A percentile compares a stretch with the other conserved stretches of the same genome.
These are phyloP conservation scores for Lipomyces oligophaga DNA, from an alignment of 805 yeast genomes.

Conservation along the genomic window DNA sequence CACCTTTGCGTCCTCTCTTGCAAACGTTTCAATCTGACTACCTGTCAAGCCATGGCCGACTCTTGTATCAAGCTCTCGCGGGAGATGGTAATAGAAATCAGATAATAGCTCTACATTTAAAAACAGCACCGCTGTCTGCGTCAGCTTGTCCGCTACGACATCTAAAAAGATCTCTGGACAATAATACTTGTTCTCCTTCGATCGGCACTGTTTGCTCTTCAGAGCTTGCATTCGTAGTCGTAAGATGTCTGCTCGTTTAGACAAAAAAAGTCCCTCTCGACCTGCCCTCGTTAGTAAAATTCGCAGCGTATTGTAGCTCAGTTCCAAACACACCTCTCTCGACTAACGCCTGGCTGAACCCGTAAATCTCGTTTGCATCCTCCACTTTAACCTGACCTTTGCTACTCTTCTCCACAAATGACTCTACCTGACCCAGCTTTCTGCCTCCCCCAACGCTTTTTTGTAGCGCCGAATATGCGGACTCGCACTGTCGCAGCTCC, in stretches of 20 bases:
- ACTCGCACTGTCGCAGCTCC: conserved; percentile 78
- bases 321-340: conserved; percentile 46
- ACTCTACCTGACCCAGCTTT: conserved; percentile 77
- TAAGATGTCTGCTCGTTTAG: conserved; percentile 65
- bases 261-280: conserved; percentile 74
- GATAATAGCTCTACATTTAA: conserved; percentile 88
- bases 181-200: conserved; percentile 74
- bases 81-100: conserved; percentile 94
- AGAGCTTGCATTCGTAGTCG: conserved; percentile 72
- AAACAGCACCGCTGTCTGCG: conserved; percentile 89
- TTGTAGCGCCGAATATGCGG: conserved; percentile 55
- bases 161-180: conserved; percentile 95
- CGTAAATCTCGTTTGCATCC: conserved; percentile 64
- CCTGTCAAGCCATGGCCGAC: conserved; percentile 59
- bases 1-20: conserved; percentile 90
- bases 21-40: conserved; percentile 82
- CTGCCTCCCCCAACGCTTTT: conserved; percentile 69
- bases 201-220: conserved; percentile 69
- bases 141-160: conserved; percentile 85
- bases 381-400: conserved; percentile 30
- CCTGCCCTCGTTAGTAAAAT: conserved; percentile 35
- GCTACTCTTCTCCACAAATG: conserved; percentile 46
- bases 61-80: conserved; percentile 81
- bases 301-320: not conserved
- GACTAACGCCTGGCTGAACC: conserved; percentile 73